phyloP scores from a whole-genome alignment of 1,139 yeast genomes.

The Saccharomyces hybrid region DNA sequence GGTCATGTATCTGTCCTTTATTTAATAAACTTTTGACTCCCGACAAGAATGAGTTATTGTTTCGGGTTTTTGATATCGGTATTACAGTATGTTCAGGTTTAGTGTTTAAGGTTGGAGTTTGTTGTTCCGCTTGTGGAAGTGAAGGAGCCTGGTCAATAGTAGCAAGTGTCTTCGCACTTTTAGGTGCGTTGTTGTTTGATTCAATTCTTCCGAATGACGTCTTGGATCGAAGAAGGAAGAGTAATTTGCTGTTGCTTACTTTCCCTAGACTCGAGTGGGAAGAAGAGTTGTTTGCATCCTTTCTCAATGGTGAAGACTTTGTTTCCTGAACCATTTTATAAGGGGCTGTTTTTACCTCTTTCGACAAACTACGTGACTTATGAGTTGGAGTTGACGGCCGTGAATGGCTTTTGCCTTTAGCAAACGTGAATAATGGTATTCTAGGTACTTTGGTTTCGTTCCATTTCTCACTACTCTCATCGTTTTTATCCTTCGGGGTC shows the following conservation, averaged over 20 bases:
- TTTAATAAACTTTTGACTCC: neutral
- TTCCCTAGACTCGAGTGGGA: neutral
- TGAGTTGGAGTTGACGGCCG: neutral
- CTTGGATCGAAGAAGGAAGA: slow-evolving; percentile 4
- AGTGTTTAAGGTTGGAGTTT: neutral
- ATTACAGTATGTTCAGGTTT: neutral
- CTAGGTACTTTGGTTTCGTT: neutral
- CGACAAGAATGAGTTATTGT: neutral
- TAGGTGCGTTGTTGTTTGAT: neutral
- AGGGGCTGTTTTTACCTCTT: neutral
- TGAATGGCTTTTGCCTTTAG: neutral
- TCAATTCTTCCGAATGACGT: neutral
- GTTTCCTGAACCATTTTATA: neutral
- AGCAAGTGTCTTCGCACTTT: neutral
- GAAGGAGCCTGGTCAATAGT: neutral
- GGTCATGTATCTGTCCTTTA: neutral
- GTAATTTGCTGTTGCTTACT: neutral
- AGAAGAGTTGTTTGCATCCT: neutral
- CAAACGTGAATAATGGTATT: neutral
- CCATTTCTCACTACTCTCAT: neutral
- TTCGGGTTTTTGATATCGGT: neutral
- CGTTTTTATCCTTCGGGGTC: neutral
- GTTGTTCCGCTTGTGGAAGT: neutral
- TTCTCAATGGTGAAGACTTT: neutral
- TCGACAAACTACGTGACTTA: neutral